phyloP scores from a whole-genome alignment of 768 basidiomycete species.

The Fomitopsis serialis region DNA sequence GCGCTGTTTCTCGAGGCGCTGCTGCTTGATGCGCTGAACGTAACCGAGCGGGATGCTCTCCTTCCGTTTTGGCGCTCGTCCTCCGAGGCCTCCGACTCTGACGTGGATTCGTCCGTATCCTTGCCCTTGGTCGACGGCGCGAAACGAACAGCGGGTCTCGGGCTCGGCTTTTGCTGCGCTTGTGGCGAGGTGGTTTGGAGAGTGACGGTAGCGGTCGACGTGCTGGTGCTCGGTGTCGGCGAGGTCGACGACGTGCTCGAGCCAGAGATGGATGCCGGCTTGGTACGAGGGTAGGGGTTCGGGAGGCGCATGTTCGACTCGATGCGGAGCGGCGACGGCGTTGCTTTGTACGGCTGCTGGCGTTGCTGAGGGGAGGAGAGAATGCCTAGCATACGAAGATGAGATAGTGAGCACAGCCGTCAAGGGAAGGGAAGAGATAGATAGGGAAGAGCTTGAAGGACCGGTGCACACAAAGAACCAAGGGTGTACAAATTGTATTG shows the following conservation, averaged over 20 bases:
- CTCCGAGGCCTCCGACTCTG: conserved; percentile 17
- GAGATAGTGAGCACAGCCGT: neutral
- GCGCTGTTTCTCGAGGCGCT: conserved; percentile 65
- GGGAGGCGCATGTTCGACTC: conserved; percentile 5
- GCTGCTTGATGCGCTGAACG: conserved; percentile 66
- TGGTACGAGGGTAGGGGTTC: conserved; percentile 1
- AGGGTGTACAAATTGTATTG: neutral
- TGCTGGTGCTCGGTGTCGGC: neutral
- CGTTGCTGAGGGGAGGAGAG: conserved; percentile 13
- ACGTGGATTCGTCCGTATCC: conserved; percentile 4
- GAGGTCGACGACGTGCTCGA: neutral
- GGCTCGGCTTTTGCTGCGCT: neutral
- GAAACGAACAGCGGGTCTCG: conserved; percentile 10
- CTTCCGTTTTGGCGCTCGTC: conserved; percentile 42
- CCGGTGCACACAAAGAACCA: neutral
- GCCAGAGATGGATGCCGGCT: neutral
- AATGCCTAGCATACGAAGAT: conserved; percentile 6
- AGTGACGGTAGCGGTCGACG: neutral
- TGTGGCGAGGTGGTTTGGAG: neutral
- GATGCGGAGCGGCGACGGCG: conserved; percentile 25
- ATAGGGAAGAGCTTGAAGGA: conserved; percentile 5
- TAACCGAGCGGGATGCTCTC: conserved; percentile 66
- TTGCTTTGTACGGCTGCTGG: conserved; percentile 18
- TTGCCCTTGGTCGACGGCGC: conserved; percentile 4
- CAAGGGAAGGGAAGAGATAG: conserved; percentile 7